Evolutionary conservation across 306 rosid species (phyloP).

Genomic region (Canavalia gladiata): DNA sequence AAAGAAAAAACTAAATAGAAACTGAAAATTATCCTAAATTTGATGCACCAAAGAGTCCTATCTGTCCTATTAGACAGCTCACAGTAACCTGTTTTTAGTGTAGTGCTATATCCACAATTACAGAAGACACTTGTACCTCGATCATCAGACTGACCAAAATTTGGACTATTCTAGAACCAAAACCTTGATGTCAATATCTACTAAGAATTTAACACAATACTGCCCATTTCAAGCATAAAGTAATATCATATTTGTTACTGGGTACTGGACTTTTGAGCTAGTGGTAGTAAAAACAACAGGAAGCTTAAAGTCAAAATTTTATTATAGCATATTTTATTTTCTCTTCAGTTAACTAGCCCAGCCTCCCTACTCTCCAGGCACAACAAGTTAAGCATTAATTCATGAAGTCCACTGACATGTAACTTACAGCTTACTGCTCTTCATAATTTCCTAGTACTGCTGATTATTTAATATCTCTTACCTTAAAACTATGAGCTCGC

Average conservation of each 20-base stretch:
- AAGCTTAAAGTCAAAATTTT: not conserved
- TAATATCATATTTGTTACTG: not conserved
- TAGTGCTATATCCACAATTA: constrained; percentile 6
- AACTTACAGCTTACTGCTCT: constrained; percentile 17
- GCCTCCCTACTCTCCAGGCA: constrained; percentile 3
- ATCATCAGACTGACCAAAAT: constrained; percentile 1
- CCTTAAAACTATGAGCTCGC: constrained; percentile 14
- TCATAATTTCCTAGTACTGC: not conserved
- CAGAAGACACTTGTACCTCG: not conserved
- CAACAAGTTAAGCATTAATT: constrained; percentile 21
- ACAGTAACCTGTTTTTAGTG: constrained; percentile 2
- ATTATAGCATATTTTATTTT: not conserved
- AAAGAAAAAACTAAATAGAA: not conserved
- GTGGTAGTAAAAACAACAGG: constrained; percentile 14
- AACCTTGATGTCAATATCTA: constrained; percentile 8
- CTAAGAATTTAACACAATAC: not conserved
- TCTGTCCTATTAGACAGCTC: not conserved
- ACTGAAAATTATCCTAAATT: not conserved
- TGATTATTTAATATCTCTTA: not conserved
- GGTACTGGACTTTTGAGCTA: not conserved
- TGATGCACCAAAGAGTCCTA: not conserved
- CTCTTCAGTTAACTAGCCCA: constrained; percentile 14
- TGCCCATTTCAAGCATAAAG: constrained; percentile 27
- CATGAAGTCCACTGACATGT: constrained; percentile 2
- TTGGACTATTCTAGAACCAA: constrained; percentile 11